Base-by-base conservation (phyloP, 352 stramenopile species). In the Blastocystis sp. region DNA sequence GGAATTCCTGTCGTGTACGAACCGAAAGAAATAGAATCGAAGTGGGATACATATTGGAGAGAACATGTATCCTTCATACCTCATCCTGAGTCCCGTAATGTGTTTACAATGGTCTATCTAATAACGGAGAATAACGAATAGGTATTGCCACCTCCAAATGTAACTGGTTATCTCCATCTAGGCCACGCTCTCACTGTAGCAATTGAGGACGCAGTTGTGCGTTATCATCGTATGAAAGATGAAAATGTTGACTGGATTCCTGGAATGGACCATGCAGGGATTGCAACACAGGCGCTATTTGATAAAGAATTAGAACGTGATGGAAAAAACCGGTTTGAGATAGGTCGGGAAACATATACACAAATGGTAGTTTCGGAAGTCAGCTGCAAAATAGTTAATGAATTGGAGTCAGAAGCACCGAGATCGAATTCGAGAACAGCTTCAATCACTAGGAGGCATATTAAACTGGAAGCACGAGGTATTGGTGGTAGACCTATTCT, bases 111-210 rank as follows among this genome's bases (percentile, higher is more conserved):
- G 69, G 69, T 41, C 43, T 18, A 18, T 30, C 45, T 63, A 11
- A 18, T 7, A n/a, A 34, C 16, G 16, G 6, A 2, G 7, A 16
- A n/a, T 63, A 24, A 6, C 24, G 34, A 0, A 41, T 34, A 81
- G 90, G 37, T 91, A 39, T 45, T 97, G 92, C 95, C 95, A 9
- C 95, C 95, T 50, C 95, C 95, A 9, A 97, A 97, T 90, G 94
- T 97, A 9, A 97, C 95, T 26, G 95, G 95, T 30, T 90, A 94
- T 62, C 93, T 99, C 50, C 97, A 99, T 91, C 95, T 99, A 90
- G 97, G 97, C 13, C 97, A 99, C 91, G 97, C 97, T 34, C 96
- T 99, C 69, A 99, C 98, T 47, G 95, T 99, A 13, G 95, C 97
- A 47, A 94, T 99, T 11, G 69, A 81, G 43, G 97, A 99, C 93